These are phyloP conservation scores for Podaxis rugospora DNA, from an alignment of 768 basidiomycete species.

Conservation along the genomic window DNA sequence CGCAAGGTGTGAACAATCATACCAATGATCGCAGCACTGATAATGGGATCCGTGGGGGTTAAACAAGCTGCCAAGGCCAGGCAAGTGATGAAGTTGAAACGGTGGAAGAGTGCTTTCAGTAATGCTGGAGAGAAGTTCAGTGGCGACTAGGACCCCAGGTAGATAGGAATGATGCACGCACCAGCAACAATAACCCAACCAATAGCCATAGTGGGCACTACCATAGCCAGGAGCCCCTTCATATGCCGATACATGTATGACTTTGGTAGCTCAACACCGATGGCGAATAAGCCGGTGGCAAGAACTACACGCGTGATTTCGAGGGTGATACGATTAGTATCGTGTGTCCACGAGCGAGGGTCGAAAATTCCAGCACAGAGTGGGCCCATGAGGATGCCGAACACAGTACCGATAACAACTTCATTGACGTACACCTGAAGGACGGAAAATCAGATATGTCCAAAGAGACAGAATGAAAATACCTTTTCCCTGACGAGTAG, in stretches of 20 bases:
- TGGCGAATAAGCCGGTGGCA: slow-evolving; percentile 88
- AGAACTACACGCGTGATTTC: slow-evolving; percentile 88
- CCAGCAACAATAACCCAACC: slow-evolving; percentile 79
- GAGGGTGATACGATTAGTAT: slow-evolving; percentile 57
- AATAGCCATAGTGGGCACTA: slow-evolving; percentile 81
- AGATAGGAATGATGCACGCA: slow-evolving; percentile 19
- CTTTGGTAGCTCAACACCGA: slow-evolving; percentile 89
- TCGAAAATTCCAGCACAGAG: slow-evolving; percentile 67
- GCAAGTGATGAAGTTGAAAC: slow-evolving; percentile 65
- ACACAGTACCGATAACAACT: slow-evolving; percentile 84
- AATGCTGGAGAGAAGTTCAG: slow-evolving; percentile 38
- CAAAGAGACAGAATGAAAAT: background rate
- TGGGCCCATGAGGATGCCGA: slow-evolving; percentile 66
- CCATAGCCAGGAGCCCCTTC: slow-evolving; percentile 62
- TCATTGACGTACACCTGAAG: slow-evolving; percentile 82
- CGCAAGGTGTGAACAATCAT: slow-evolving; percentile 10
- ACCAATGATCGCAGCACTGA: slow-evolving; percentile 81
- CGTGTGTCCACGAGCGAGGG: slow-evolving; percentile 66
- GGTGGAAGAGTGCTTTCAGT: slow-evolving; percentile 69
- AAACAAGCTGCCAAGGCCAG: slow-evolving; percentile 87
- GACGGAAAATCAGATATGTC: background rate
- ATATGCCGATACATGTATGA: slow-evolving; percentile 81
- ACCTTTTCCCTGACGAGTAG: slow-evolving; percentile 82
- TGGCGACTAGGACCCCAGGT: background rate
- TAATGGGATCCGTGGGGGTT: slow-evolving; percentile 93